These are phyloP conservation scores for Pichia exigua DNA, from an alignment of 805 yeast species.

Conservation along the genomic window DNA sequence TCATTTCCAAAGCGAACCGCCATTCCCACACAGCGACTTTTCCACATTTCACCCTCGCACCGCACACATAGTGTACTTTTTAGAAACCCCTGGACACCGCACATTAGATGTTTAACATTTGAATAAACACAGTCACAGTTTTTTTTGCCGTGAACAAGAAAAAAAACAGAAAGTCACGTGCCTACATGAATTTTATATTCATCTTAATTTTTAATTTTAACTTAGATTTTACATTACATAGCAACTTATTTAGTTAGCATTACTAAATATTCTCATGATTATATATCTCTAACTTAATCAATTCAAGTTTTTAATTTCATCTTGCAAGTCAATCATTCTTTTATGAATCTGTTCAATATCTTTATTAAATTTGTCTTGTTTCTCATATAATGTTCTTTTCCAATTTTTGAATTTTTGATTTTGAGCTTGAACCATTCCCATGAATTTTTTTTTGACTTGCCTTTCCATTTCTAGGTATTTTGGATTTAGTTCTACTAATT, in stretches of 20 bases:
- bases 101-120: background rate
- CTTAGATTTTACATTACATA: background rate
- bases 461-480: constrained; percentile 38
- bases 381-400: constrained; percentile 46
- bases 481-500: constrained; percentile 37
- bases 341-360: constrained; percentile 41
- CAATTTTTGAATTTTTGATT: constrained; percentile 55
- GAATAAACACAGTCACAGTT: background rate
- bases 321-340: constrained; percentile 32
- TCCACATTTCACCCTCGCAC: background rate
- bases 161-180: background rate
- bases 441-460: constrained; percentile 35
- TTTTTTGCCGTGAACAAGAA: background rate
- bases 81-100: background rate
- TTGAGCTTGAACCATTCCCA: constrained; percentile 37
- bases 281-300: background rate
- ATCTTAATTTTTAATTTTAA: no score
- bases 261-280: background rate
- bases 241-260: background rate
- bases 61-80: background rate
- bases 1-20: background rate
- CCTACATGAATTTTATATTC: no score
- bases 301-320: constrained; percentile 16
- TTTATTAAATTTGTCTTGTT: constrained; percentile 48
- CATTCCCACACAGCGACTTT: background rate